Conservation (phyloP, 2,329 filamentous ascomycete genomes). For the Pestalotiopsis sp. region DNA sequence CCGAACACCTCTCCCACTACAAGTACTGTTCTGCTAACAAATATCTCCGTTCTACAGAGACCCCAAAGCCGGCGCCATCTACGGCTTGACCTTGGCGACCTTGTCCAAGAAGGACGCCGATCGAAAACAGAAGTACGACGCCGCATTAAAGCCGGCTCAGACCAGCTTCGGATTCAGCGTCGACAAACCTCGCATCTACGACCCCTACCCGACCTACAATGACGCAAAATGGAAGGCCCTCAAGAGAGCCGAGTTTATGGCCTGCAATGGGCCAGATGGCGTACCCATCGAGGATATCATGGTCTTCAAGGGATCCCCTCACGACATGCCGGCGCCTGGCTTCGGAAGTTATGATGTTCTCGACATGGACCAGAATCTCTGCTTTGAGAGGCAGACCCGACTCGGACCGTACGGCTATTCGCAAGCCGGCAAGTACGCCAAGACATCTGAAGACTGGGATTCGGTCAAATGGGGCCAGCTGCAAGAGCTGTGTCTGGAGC, state of each 20-base stretch:
- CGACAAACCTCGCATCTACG: slow-evolving; percentile 59
- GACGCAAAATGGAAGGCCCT: slow-evolving; percentile 55
- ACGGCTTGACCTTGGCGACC: slow-evolving; percentile 55
- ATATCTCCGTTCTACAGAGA: slow-evolving; percentile 18
- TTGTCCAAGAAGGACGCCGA: slow-evolving; percentile 41
- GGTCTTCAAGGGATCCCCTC: slow-evolving; percentile 64
- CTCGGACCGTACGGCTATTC: slow-evolving; percentile 67
- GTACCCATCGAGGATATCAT: slow-evolving; percentile 62
- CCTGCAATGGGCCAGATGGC: slow-evolving; percentile 68
- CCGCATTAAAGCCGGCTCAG: slow-evolving; percentile 33
- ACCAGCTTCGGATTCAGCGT: slow-evolving; percentile 41
- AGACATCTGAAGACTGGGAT: slow-evolving; percentile 58
- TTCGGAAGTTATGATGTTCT: slow-evolving; percentile 66
- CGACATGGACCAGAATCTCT: slow-evolving; percentile 63
- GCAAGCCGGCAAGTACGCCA: slow-evolving; percentile 49
- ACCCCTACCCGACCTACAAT: slow-evolving; percentile 75
- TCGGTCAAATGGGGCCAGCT: slow-evolving; percentile 71
- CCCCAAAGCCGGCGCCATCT: slow-evolving; percentile 53
- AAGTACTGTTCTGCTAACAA: background rate
- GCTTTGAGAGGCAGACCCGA: slow-evolving; percentile 70
- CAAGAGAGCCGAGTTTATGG: slow-evolving; percentile 58
- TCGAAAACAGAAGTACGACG: slow-evolving; percentile 29
- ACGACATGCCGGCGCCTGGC: slow-evolving; percentile 59
- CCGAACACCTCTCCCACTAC: slow-evolving; percentile 22
- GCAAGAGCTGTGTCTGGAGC: slow-evolving; percentile 66